Percentiles rank a stretch among this genome's conserved stretches.
Evolutionary conservation across 805 yeast genomes (phyloP).

Genomic region (Kurtzmaniella cleridarum): DNA sequence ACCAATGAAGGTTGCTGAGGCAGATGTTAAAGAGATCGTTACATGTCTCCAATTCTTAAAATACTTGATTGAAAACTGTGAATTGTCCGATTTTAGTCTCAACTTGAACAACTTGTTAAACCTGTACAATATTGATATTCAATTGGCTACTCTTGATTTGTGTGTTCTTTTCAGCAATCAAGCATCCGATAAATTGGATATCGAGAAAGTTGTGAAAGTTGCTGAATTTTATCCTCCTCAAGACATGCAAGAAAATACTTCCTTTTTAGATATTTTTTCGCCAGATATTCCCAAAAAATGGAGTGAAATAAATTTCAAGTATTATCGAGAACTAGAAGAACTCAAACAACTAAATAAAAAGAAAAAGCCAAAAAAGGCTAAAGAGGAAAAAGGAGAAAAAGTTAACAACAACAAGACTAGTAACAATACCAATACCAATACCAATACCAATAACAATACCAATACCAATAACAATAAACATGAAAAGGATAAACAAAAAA

Average conservation of each 20-base stretch:
- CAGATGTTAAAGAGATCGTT: constrained; percentile 44
- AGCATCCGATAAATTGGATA: constrained; percentile 40
- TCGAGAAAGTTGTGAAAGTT: constrained; percentile 42
- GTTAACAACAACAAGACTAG: constrained; percentile 9
- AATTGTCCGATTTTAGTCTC: constrained; percentile 48
- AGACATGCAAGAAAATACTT: constrained; percentile 34
- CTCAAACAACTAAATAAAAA: constrained; percentile 11
- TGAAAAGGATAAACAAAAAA: not conserved
- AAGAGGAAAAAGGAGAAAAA: constrained; percentile 9
- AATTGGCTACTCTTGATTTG: constrained; percentile 56
- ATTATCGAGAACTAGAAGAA: constrained; percentile 22
- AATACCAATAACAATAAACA: constrained; percentile 3
- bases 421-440: constrained; percentile 5
- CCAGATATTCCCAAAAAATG: constrained; percentile 50
- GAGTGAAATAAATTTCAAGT: constrained; percentile 50
- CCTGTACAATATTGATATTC: constrained; percentile 54
- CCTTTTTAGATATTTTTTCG: constrained; percentile 44
- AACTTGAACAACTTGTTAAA: constrained; percentile 62
- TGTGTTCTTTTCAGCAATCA: constrained; percentile 41
- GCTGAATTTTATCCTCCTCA: constrained; percentile 51
- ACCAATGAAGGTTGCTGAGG: constrained; percentile 37
- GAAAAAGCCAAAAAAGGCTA: constrained; percentile 13
- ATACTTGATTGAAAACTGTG: constrained; percentile 59
- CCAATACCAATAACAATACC: constrained; percentile 6
- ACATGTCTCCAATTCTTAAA: constrained; percentile 59